These are phyloP conservation scores for Cystofilobasidium capitatum DNA, from an alignment of 768 basidiomycete genomes.

Conservation along the genomic window DNA sequence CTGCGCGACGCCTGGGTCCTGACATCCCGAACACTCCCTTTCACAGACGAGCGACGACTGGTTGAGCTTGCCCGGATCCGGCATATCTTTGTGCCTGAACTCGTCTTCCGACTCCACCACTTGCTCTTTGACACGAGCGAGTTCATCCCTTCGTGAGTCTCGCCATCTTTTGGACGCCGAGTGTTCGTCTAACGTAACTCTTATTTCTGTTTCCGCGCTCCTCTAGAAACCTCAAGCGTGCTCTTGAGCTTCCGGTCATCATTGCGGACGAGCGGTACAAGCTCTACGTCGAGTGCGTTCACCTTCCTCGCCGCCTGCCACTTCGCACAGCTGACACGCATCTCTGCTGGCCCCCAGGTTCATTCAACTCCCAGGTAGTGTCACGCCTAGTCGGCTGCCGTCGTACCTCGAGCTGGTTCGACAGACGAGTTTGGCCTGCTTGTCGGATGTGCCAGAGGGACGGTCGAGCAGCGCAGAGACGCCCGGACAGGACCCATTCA, in stretches of 20 bases:
- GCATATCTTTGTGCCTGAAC: conserved; percentile 78
- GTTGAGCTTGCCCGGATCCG: conserved; percentile 70
- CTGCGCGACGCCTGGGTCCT: neutral
- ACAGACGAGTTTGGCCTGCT: neutral
- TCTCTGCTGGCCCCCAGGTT: neutral
- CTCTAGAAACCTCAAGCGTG: conserved; percentile 62
- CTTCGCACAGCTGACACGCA: neutral
- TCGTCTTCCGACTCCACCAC: conserved; percentile 73
- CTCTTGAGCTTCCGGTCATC: conserved; percentile 66
- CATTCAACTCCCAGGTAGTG: neutral
- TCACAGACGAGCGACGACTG: conserved; percentile 48
- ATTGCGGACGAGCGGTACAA: conserved; percentile 80
- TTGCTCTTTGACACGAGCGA: conserved; percentile 56
- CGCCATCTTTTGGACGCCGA: neutral
- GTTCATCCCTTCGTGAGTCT: conserved; percentile 56
- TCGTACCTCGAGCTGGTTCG: conserved; percentile 23
- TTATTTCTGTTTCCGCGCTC: neutral
- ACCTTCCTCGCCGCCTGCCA: no score
- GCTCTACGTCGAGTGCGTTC: conserved; percentile 75
- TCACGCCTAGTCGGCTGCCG: conserved; percentile 9
- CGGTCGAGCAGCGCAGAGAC: neutral
- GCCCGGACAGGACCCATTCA: neutral
- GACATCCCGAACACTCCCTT: neutral
- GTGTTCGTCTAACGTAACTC: neutral
- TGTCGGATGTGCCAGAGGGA: neutral